Evolutionary conservation across 176 grass and related monocot genomes (phyloP), one percentile per base, ranked within the genome.

Genomic region (Carex pumila): DNA sequence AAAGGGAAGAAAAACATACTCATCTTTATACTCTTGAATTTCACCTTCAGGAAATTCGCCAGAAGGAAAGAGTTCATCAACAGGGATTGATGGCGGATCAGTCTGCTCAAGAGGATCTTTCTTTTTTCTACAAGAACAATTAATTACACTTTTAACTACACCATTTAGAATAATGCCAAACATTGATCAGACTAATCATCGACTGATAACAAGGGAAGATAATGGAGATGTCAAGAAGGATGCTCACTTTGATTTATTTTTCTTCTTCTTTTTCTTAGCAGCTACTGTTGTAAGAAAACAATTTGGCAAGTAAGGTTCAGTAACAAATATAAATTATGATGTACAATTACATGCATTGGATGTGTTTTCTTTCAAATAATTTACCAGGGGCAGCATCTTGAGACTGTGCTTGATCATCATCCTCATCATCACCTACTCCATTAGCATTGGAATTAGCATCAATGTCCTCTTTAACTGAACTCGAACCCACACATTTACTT

Each of bases 261-360:
- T 96, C 91, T 96, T 96, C 87, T 91, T 96, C 72, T 96, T 96
- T 80, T 96, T 96, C 84, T 97, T 91, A 12, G 81, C 36, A 81
- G 91, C 76, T 83, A 30, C 84, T 88, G 87, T 59, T 60, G 83
- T 85, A 89, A 70, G n/a, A 82, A 80, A 79, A 66, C 25, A 2
- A 87, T 59, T 6, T 9, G 12, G 71, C 65, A 84, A 60, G 81
- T 37, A 85, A 36, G 49, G 8, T 64, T 21, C 37, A 56, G 58
- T 75, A 88, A 61, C 10, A 79, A 68, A 36, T 5, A 39, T 55
- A 39, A 45, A 79, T 84, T 3, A 85, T 50, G n/a, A 9, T 85
- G 22, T 83, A 82, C 30, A n/a, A 55, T 3, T 61, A 83, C 57
- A 36, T 58, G 54, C 57, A 74, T 41, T 10, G 82, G 29, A 68